phyloP scores from a whole-genome alignment of 305 asterid genomes.

The Ilex paraguariensis region DNA sequence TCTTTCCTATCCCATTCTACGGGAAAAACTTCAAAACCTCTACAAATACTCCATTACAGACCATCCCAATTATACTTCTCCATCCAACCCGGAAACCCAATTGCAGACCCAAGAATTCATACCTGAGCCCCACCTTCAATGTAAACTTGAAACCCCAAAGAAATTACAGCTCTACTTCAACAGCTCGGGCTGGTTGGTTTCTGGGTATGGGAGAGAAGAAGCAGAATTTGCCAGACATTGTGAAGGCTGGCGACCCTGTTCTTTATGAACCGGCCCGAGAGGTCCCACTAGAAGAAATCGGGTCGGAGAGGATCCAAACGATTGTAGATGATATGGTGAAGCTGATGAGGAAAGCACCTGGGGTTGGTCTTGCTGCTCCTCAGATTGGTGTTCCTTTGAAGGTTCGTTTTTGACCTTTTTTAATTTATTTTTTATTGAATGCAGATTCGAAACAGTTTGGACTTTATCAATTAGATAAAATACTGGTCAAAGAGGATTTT shows the following conservation, averaged over 20 bases:
- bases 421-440: neutral
- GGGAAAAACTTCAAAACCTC: constrained; percentile 24
- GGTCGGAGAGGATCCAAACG: constrained; percentile 73
- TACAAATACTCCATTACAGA: constrained; percentile 21
- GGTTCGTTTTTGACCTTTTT: constrained; percentile 27
- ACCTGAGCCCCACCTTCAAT: neutral
- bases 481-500: too few species aligned
- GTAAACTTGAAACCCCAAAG: constrained; percentile 7
- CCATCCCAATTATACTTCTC: constrained; percentile 23
- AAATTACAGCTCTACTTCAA: constrained; percentile 28
- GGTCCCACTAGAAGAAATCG: constrained; percentile 54
- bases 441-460: too few species aligned
- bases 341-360: constrained; percentile 84
- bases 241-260: constrained; percentile 94
- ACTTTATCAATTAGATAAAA: too few species aligned
- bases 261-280: constrained; percentile 79
- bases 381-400: constrained; percentile 86
- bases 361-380: constrained; percentile 98
- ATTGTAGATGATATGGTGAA: constrained; percentile 77
- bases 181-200: constrained; percentile 68
- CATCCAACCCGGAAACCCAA: constrained; percentile 15
- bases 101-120: constrained; percentile 18
- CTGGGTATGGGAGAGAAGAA: constrained; percentile 53
- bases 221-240: constrained; percentile 53
- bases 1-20: constrained; percentile 24